These are phyloP conservation scores for Fusarium sp. DNA, from an alignment of 2,329 filamentous ascomycete species.

Conservation along the genomic window DNA sequence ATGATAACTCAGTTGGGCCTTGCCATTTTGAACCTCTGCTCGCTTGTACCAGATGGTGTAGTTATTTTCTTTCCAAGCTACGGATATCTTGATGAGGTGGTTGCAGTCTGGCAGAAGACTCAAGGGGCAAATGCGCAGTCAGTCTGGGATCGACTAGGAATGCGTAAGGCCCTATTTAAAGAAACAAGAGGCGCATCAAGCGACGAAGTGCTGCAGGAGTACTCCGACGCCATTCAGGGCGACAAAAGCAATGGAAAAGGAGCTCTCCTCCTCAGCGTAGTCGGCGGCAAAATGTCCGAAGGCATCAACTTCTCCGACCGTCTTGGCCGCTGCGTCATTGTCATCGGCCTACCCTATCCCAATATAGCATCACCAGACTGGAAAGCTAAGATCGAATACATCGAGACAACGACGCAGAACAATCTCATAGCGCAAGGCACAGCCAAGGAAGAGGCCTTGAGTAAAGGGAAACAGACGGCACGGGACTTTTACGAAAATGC, in stretches of 20 bases:
- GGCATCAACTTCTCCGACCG: conserved; percentile 98
- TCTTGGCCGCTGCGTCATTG: conserved; percentile 88
- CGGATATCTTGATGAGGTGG: conserved; percentile 84
- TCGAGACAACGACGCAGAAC: conserved; percentile 71
- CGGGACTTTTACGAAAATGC: conserved; percentile 92
- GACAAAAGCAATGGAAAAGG: conserved; percentile 62
- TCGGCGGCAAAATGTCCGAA: conserved; percentile 95
- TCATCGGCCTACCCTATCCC: conserved; percentile 93
- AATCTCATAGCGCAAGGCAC: conserved; percentile 51
- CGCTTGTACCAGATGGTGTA: conserved; percentile 85
- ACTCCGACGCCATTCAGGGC: conserved; percentile 75
- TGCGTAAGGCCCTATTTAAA: conserved; percentile 73
- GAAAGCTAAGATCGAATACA: conserved; percentile 91
- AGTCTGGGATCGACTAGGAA: conserved; percentile 70
- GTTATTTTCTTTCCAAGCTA: conserved; percentile 98
- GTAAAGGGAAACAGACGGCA: conserved; percentile 67
- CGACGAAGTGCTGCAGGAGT: conserved; percentile 80
- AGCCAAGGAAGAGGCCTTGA: conserved; percentile 46
- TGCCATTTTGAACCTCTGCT: conserved; percentile 78
- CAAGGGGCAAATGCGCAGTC: conserved; percentile 51
- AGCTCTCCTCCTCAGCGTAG: conserved; percentile 87
- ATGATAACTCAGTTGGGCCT: conserved; percentile 82
- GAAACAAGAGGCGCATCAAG: conserved; percentile 67
- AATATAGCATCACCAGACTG: conserved; percentile 91
- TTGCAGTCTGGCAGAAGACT: conserved; percentile 69